A percentile compares a stretch with the other conserved stretches of the same genome.
Conservation (phyloP, 257 asterid genomes). For the Lantana camara region DNA sequence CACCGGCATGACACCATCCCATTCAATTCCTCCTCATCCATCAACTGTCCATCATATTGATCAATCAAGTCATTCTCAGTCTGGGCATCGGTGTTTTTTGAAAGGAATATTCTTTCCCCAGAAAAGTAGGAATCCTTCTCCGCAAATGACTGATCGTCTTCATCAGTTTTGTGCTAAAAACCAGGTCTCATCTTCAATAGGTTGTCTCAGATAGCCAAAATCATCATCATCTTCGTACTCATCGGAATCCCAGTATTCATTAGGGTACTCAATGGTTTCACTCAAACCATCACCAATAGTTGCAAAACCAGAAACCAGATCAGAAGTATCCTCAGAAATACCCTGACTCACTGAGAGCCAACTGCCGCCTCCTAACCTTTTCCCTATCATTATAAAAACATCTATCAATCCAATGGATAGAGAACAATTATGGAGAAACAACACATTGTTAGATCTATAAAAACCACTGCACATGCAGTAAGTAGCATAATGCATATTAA, state of each 20-base stretch:
- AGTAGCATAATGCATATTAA: not conserved
- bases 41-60: slow-evolving; percentile 81
- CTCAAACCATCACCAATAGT: slow-evolving; percentile 90
- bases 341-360: slow-evolving; percentile 98
- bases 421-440: slow-evolving; percentile 18
- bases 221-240: slow-evolving; percentile 96
- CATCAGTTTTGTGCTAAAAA: slow-evolving; percentile 87
- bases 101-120: slow-evolving; percentile 72
- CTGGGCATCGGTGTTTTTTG: slow-evolving; percentile 59
- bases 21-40: slow-evolving; percentile 87
- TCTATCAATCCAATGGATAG: slow-evolving; percentile 22
- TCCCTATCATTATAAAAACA: slow-evolving; percentile 47
- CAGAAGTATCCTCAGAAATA: slow-evolving; percentile 91
- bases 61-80: slow-evolving; percentile 57
- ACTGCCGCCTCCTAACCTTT: slow-evolving; percentile 70
- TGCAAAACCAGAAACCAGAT: slow-evolving; percentile 95
- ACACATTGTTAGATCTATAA: not conserved
- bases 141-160: slow-evolving; percentile 82
- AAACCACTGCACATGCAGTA: not conserved
- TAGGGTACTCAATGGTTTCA: slow-evolving; percentile 85
- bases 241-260: slow-evolving; percentile 96
- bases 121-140: slow-evolving; percentile 93
- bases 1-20: too few species aligned
- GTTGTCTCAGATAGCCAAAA: slow-evolving; percentile 96
- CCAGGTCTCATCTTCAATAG: slow-evolving; percentile 98